These are phyloP conservation scores for Dimocarpus longan DNA, from an alignment of 345 rosid species.

Conservation along the genomic window DNA sequence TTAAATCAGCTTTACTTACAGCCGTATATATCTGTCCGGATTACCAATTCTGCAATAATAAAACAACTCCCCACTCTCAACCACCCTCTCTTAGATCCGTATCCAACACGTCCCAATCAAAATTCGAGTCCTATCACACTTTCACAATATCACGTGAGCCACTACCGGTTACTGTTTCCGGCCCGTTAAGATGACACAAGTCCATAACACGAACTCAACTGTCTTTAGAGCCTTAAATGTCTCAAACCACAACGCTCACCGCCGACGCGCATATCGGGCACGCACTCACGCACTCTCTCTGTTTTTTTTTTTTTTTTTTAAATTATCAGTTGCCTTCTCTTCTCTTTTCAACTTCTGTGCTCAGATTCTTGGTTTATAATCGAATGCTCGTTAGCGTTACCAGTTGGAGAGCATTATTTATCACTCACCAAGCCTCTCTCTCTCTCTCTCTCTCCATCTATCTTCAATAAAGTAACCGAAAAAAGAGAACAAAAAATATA, in stretches of 20 bases:
- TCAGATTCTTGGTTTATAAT: constrained; percentile 1
- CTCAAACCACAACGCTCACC: neutral
- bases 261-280: neutral
- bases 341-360: neutral
- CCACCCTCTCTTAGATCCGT: neutral
- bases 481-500: constrained; percentile 10
- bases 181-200: neutral
- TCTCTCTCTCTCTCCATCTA: constrained; percentile 11
- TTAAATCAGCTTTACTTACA: neutral
- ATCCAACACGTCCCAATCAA: neutral
- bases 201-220: neutral
- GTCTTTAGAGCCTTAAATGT: neutral
- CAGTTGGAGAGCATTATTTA: neutral
- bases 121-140: neutral
- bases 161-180: neutral
- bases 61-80: neutral
- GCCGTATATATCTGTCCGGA: neutral
- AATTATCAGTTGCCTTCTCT: neutral
- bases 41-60: neutral
- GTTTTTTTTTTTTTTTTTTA: too few relatives aligned
- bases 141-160: neutral
- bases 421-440: neutral
- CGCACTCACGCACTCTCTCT: neutral
- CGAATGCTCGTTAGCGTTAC: neutral
- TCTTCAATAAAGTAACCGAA: constrained; percentile 15